Conservation (phyloP, 23 red algal genomes). For the Gracilaria domingensis region DNA sequence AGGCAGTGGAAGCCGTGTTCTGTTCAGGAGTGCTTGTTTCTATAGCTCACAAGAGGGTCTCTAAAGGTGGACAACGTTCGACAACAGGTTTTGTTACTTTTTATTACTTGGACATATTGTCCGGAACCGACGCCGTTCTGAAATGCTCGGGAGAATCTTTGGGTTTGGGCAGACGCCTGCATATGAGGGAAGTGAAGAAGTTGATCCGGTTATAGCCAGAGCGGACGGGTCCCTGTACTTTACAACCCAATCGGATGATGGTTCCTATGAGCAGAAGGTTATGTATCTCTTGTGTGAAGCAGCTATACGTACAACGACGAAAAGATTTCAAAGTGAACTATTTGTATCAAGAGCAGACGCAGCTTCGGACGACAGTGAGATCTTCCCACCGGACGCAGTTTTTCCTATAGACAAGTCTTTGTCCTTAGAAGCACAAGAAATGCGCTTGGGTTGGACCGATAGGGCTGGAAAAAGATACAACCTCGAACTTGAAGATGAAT, state of each 20-base stretch:
- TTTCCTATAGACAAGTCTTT: slow-evolving; percentile 45
- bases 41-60: too few species aligned
- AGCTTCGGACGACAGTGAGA: background rate
- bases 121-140: background rate
- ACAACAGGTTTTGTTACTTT: too few species aligned
- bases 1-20: too few species aligned
- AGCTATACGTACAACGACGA: slow-evolving; percentile 22
- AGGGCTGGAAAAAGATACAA: slow-evolving; percentile 55
- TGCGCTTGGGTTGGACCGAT: slow-evolving; percentile 60
- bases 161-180: slow-evolving; percentile 35
- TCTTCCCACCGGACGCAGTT: slow-evolving; percentile 28
- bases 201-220: slow-evolving; percentile 12
- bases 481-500: slow-evolving; percentile 56
- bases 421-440: slow-evolving; percentile 14
- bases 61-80: too few species aligned
- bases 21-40: too few species aligned
- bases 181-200: slow-evolving; percentile 18
- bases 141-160: slow-evolving; percentile 42
- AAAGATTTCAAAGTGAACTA: slow-evolving; percentile 33
- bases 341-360: slow-evolving; percentile 22
- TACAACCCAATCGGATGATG: slow-evolving; percentile 4
- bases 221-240: slow-evolving; percentile 20
- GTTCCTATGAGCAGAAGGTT: slow-evolving; percentile 15
- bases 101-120: too few species aligned
- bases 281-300: slow-evolving; percentile 60